These are phyloP conservation scores for Camelina laxa DNA, from an alignment of 345 rosid genomes.

Conservation along the genomic window DNA sequence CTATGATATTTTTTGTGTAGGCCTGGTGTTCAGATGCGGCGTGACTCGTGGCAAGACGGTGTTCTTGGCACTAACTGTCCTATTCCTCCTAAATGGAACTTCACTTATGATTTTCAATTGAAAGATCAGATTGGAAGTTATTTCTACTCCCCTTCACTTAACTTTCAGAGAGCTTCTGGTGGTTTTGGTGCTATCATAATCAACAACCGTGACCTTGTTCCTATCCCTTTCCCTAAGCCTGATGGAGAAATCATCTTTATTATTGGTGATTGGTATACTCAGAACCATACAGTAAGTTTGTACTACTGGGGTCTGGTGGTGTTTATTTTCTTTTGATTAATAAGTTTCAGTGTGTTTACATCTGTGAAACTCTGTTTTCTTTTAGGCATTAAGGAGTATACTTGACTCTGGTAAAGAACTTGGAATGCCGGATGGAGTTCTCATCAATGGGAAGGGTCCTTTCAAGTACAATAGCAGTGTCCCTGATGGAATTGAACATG, in stretches of 20 bases:
- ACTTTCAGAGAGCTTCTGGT: conserved; percentile 89
- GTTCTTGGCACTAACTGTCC: conserved; percentile 91
- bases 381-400: conserved; percentile 65
- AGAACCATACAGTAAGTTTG: conserved; percentile 73
- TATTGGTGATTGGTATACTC: conserved; percentile 95
- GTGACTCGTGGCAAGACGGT: conserved; percentile 96
- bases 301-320: neutral
- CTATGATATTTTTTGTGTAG: conserved; percentile 42
- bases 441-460: conserved; percentile 95
- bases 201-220: conserved; percentile 58
- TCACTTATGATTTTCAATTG: conserved; percentile 78
- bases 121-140: conserved; percentile 97
- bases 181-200: conserved; percentile 88
- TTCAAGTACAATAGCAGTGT: conserved; percentile 73
- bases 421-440: conserved; percentile 96
- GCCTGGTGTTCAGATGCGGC: conserved; percentile 89
- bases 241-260: conserved; percentile 71
- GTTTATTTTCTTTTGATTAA: neutral
- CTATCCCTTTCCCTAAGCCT: conserved; percentile 74
- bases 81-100: conserved; percentile 63
- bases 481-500: conserved; percentile 74
- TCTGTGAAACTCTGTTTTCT: conserved; percentile 27
- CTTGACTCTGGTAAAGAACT: conserved; percentile 89
- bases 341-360: neutral
- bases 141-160: conserved; percentile 82